These are phyloP conservation scores for Tulasnella sp. DNA, from an alignment of 768 basidiomycete species.

Conservation along the genomic window DNA sequence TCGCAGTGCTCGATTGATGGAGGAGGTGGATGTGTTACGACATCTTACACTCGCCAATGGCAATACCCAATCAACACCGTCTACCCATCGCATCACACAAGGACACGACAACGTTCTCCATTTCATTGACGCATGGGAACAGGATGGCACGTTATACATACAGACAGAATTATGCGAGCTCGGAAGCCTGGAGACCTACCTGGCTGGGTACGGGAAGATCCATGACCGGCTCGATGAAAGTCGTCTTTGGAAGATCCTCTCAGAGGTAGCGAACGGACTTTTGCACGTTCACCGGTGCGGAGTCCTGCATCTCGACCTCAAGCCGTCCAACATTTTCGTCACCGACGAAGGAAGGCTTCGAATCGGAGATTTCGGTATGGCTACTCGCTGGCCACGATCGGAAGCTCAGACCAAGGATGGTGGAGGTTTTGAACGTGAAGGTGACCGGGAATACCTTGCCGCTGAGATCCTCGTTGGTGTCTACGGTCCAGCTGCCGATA, in stretches of 20 bases:
- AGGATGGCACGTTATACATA: slow-evolving; percentile 77
- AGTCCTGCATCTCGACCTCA: slow-evolving; percentile 91
- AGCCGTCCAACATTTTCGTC: slow-evolving; percentile 94
- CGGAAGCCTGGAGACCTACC: slow-evolving; percentile 83
- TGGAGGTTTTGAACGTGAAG: slow-evolving; percentile 78
- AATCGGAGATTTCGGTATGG: slow-evolving; percentile 98
- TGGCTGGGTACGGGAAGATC: slow-evolving; percentile 79
- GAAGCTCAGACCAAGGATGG: slow-evolving; percentile 24
- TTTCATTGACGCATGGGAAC: slow-evolving; percentile 95
- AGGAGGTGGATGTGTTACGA: slow-evolving; percentile 87
- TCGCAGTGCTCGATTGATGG: slow-evolving; percentile 52
- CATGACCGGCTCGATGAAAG: slow-evolving; percentile 84
- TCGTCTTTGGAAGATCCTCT: slow-evolving; percentile 90
- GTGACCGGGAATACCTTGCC: slow-evolving; percentile 94
- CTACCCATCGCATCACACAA: slow-evolving; percentile 19
- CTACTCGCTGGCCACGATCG: slow-evolving; percentile 77
- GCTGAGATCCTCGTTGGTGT: slow-evolving; percentile 87
- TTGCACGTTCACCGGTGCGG: slow-evolving; percentile 79
- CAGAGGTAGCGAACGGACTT: slow-evolving; percentile 74
- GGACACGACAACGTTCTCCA: slow-evolving; percentile 72
- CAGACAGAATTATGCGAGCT: slow-evolving; percentile 89
- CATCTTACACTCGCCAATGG: slow-evolving; percentile 38
- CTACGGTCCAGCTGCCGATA: slow-evolving; percentile 90
- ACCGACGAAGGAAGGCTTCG: slow-evolving; percentile 79
- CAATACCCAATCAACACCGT: not conserved